Percentiles rank a stretch among this genome's conserved stretches.
Evolutionary conservation across 176 grass and related monocot species (phyloP).

Genomic region (Eleusine coracana): DNA sequence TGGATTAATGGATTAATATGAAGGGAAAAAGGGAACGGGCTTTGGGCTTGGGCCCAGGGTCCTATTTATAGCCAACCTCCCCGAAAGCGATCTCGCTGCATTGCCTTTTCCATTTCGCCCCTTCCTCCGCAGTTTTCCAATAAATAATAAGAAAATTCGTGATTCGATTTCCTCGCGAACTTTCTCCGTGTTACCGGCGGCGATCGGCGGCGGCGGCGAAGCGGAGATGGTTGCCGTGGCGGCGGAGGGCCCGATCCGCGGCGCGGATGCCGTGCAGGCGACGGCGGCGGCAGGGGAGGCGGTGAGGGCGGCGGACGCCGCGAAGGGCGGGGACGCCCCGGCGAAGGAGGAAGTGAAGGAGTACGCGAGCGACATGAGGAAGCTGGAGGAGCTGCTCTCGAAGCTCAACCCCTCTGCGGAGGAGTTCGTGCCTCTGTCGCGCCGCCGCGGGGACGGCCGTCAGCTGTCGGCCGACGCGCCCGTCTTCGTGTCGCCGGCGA

Average conservation of each 20-base stretch:
- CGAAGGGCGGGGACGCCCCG: neutral
- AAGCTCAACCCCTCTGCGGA: slow-evolving; percentile 88
- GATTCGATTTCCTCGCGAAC: slow-evolving; percentile 46
- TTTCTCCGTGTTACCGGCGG: slow-evolving; percentile 16
- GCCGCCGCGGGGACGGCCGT: slow-evolving; percentile 35
- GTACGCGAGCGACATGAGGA: slow-evolving; percentile 69
- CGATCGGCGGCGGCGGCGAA: slow-evolving; percentile 41
- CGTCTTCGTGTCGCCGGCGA: slow-evolving; percentile 49
- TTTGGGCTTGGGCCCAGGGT: slow-evolving; percentile 2
- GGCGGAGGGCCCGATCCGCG: slow-evolving; percentile 49
- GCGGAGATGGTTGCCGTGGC: slow-evolving; percentile 56
- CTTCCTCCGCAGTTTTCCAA: neutral
- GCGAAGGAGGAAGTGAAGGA: slow-evolving; percentile 61
- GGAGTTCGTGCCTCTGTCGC: slow-evolving; percentile 76
- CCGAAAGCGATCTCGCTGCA: slow-evolving; percentile 45
- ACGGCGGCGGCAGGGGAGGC: neutral
- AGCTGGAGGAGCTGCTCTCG: slow-evolving; percentile 82
- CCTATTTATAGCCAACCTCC: slow-evolving; percentile 55
- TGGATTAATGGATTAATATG: neutral
- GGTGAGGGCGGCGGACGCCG: neutral
- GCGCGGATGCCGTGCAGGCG: slow-evolving; percentile 40
- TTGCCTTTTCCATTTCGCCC: slow-evolving; percentile 22
- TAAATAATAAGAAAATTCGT: slow-evolving; percentile 6
- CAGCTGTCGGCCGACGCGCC: slow-evolving; percentile 57
- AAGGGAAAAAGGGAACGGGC: neutral